These are phyloP conservation scores for Diaporthe citrichinensis DNA, from an alignment of 2,329 filamentous ascomycete genomes.

Conservation along the genomic window DNA sequence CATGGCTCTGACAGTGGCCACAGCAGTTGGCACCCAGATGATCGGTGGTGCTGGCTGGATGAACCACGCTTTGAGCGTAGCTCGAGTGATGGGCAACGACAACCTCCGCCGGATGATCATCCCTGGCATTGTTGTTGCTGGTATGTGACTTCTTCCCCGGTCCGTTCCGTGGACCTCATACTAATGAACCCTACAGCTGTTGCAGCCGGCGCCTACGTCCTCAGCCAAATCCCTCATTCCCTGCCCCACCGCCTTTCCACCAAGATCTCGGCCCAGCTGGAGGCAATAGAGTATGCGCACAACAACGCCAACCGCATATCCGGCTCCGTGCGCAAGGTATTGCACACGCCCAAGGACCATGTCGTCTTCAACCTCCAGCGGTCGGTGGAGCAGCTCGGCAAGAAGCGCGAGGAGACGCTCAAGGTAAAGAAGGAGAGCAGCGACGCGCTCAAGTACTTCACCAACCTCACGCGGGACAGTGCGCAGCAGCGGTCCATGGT, in stretches of 20 bases:
- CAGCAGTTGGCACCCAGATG: conserved; percentile 85
- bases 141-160: conserved; percentile 66
- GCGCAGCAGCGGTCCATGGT: conserved; percentile 65
- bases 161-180: conserved; percentile 49
- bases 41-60: conserved; percentile 90
- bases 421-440: conserved; percentile 88
- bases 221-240: conserved; percentile 89
- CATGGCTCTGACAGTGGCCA: conserved; percentile 93
- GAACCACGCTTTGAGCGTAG: conserved; percentile 86
- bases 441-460: conserved; percentile 90
- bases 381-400: conserved; percentile 85
- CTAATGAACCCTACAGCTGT: conserved; percentile 65
- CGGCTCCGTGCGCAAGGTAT: conserved; percentile 86
- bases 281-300: conserved; percentile 92
- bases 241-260: conserved; percentile 86
- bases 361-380: conserved; percentile 87
- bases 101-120: conserved; percentile 86
- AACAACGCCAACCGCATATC: conserved; percentile 88
- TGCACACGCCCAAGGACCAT: conserved; percentile 89
- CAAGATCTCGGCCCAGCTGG: conserved; percentile 87
- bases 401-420: conserved; percentile 84
- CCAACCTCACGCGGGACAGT: conserved; percentile 81
- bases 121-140: conserved; percentile 82
- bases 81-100: conserved; percentile 84
- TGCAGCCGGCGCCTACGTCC: conserved; percentile 82